These are phyloP conservation scores for Oropetium thomaeum DNA, from an alignment of 176 grass and related monocot species.

Conservation along the genomic window DNA sequence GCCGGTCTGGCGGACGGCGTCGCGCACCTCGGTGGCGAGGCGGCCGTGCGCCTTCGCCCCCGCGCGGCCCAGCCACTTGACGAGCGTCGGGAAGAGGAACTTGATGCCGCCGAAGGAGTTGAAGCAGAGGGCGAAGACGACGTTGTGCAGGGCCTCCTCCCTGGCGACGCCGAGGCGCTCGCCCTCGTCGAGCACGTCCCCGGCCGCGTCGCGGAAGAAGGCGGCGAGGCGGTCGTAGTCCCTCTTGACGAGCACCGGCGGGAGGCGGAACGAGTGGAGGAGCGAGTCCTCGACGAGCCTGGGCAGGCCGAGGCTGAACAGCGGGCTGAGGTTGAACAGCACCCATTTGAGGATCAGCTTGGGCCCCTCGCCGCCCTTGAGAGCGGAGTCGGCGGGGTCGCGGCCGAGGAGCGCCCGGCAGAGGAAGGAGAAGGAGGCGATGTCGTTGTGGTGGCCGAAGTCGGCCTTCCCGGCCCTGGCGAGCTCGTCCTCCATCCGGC, in stretches of 20 bases:
- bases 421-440: conserved; percentile 77
- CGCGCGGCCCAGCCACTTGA: conserved; percentile 89
- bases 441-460: conserved; percentile 73
- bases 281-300: conserved; percentile 71
- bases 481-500: conserved; percentile 60
- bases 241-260: conserved; percentile 59
- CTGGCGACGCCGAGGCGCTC: conserved; percentile 61
- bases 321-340: conserved; percentile 75
- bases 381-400: conserved; percentile 57
- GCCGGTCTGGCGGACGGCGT: conserved; percentile 50
- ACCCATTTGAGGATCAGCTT: conserved; percentile 84
- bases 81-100: conserved; percentile 62
- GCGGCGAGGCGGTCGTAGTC: conserved; percentile 83
- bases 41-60: conserved; percentile 62
- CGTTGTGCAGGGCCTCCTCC: conserved; percentile 87
- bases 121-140: conserved; percentile 97
- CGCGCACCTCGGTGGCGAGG: conserved; percentile 75
- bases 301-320: conserved; percentile 79
- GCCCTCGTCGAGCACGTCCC: conserved; percentile 64
- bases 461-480: conserved; percentile 61
- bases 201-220: conserved; percentile 70
- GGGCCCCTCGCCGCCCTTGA: conserved; percentile 53
- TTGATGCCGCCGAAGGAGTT: conserved; percentile 94
- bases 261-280: conserved; percentile 81
- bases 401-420: conserved; percentile 53